A percentile compares a stretch with the other conserved stretches of the same genome.
Conservation (phyloP, 768 basidiomycete species). For the Amanita brunnescens region DNA sequence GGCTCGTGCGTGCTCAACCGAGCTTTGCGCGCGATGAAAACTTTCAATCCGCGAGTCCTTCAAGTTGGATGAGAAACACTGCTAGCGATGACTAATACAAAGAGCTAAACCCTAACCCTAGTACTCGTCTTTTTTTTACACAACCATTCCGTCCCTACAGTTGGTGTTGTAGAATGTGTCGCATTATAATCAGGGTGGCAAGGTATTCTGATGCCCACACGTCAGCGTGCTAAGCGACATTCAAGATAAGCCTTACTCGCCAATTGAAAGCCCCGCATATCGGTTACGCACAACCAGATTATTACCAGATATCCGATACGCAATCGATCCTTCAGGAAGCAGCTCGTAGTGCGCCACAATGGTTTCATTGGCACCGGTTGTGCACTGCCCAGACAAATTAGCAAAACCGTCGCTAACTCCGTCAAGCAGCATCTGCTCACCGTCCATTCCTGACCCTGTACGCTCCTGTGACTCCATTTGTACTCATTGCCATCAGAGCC, state of each 20-base stretch:
- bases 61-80: neutral
- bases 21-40: neutral
- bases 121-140: neutral
- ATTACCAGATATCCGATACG: slow-evolving; percentile 57
- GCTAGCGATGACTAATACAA: neutral
- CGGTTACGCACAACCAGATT: slow-evolving; percentile 51
- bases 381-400: too few species aligned
- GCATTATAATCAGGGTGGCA: slow-evolving; percentile 49
- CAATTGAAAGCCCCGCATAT: slow-evolving; percentile 43
- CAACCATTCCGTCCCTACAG: slow-evolving; percentile 12
- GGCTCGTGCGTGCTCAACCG: neutral
- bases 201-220: slow-evolving; percentile 35
- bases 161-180: slow-evolving; percentile 42
- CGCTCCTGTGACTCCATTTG: slow-evolving; percentile 49
- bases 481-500: slow-evolving; percentile 67
- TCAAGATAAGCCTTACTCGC: slow-evolving; percentile 24
- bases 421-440: slow-evolving; percentile 35
- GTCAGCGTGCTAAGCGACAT: neutral
- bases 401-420: too few species aligned
- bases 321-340: slow-evolving; percentile 41
- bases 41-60: too few species aligned
- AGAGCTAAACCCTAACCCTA: neutral
- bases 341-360: slow-evolving; percentile 62
- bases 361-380: slow-evolving; percentile 36
- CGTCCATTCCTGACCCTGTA: slow-evolving; percentile 64